Conservation (phyloP, 306 rosid genomes). For the Vicia sativa region DNA sequence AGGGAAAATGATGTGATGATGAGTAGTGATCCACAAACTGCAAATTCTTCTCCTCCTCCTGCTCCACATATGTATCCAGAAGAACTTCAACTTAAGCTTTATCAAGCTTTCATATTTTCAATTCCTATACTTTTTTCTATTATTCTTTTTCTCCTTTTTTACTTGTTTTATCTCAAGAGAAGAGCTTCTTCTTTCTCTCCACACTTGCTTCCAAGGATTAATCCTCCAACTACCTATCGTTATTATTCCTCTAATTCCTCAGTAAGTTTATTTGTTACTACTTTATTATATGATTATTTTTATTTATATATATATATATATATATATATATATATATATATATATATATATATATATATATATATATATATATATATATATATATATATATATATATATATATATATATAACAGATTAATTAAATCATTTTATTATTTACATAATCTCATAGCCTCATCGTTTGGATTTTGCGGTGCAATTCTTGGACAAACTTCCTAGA, state of each 20-base stretch:
- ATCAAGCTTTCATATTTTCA: constrained; percentile 95
- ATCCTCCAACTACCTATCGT: constrained; percentile 35
- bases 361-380: too few relatives aligned
- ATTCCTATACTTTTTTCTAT: constrained; percentile 88
- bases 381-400: too few relatives aligned
- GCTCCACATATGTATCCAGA: constrained; percentile 70
- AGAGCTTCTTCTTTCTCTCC: constrained; percentile 56
- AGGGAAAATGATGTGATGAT: constrained; percentile 28
- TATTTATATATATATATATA: too few relatives aligned
- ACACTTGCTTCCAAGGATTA: constrained; percentile 51
- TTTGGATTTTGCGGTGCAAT: constrained; percentile 63
- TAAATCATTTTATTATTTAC: neutral
- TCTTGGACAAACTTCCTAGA: constrained; percentile 66
- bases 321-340: too few relatives aligned
- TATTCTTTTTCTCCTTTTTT: constrained; percentile 75
- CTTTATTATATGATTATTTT: neutral
- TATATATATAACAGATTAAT: neutral
- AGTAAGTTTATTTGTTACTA: constrained; percentile 30
- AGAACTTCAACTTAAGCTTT: constrained; percentile 83
- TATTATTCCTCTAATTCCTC: constrained; percentile 42
- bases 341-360: too few relatives aligned
- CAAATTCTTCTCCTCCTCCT: constrained; percentile 56
- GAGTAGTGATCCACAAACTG: constrained; percentile 52
- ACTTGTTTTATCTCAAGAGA: constrained; percentile 85
- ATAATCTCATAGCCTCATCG: constrained; percentile 52